Percentiles rank a stretch among this genome's conserved stretches.
phyloP scores from a whole-genome alignment of 139 green algal species.

The Picochlorum sp. region DNA sequence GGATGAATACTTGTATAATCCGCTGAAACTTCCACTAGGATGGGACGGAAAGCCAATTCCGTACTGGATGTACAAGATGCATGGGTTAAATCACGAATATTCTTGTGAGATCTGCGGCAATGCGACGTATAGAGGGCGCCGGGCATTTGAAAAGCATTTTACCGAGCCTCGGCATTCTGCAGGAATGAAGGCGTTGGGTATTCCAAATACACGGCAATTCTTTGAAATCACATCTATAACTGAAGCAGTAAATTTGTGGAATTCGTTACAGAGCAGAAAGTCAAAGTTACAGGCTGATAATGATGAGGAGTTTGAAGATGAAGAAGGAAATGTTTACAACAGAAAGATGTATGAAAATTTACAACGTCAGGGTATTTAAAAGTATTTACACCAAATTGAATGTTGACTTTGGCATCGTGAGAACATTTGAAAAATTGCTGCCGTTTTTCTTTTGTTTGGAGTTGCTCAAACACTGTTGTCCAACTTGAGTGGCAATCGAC shows the following conservation, averaged over 20 bases:
- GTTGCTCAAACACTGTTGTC: background rate
- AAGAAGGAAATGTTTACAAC: slow-evolving; percentile 84
- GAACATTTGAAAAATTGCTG: slow-evolving; percentile 3
- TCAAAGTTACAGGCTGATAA: slow-evolving; percentile 30
- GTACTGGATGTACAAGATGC: slow-evolving; percentile 99
- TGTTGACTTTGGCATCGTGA: background rate
- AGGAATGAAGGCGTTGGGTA: slow-evolving; percentile 89
- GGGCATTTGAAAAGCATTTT: slow-evolving; percentile 97
- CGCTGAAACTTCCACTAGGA: slow-evolving; percentile 97
- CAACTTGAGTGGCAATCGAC: background rate
- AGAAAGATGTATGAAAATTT: slow-evolving; percentile 83
- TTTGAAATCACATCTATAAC: slow-evolving; percentile 86
- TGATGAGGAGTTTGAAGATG: slow-evolving; percentile 79
- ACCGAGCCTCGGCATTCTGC: slow-evolving; percentile 82
- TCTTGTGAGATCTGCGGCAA: slow-evolving; percentile 97
- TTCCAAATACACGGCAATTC: slow-evolving; percentile 95
- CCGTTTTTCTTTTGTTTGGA: background rate
- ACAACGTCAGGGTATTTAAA: slow-evolving; percentile 65
- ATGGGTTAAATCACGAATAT: slow-evolving; percentile 91
- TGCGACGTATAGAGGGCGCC: slow-evolving; percentile 83
- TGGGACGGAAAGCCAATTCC: slow-evolving; percentile 99
- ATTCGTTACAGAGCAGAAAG: slow-evolving; percentile 54
- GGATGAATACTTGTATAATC: slow-evolving; percentile 94
- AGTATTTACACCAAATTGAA: background rate
- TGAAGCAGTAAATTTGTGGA: slow-evolving; percentile 80